Evolutionary conservation across 495 filamentous ascomycete genomes (phyloP).

Genomic region (Annulohypoxylon maeteangense): DNA sequence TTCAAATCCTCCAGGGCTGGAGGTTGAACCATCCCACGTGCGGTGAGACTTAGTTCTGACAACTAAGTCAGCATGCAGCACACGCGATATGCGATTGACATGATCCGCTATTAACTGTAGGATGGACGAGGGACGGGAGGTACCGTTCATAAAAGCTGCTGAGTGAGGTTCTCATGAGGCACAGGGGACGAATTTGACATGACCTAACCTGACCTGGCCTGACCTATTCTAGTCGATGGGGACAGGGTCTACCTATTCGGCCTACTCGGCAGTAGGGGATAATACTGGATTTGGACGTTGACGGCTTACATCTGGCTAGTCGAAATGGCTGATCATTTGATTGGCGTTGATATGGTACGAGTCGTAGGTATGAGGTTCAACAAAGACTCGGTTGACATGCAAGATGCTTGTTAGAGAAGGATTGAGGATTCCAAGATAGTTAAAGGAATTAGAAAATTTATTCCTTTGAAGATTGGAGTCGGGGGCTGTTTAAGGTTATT

Average conservation of each 20-base stretch:
- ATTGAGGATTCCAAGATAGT: slow-evolving; percentile 30
- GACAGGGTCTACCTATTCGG: slow-evolving; percentile 33
- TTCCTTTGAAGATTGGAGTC: slow-evolving; percentile 33
- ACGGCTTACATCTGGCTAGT: slow-evolving; percentile 3
- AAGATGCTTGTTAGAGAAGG: slow-evolving; percentile 20
- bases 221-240: slow-evolving; percentile 31
- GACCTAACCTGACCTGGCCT: slow-evolving; percentile 11
- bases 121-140: slow-evolving; percentile 25
- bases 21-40: slow-evolving; percentile 24
- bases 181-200: slow-evolving; percentile 1
- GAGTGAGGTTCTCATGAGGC: not conserved
- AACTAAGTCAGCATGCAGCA: slow-evolving; percentile 23
- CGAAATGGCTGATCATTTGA: not conserved
- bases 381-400: slow-evolving; percentile 16
- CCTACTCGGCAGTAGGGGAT: slow-evolving; percentile 29
- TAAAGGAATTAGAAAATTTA: slow-evolving; percentile 17
- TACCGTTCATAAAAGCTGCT: slow-evolving; percentile 10
- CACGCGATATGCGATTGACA: not conserved
- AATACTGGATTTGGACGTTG: slow-evolving; percentile 21
- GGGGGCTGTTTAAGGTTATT: slow-evolving; percentile 34
- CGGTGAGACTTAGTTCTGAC: slow-evolving; percentile 13
- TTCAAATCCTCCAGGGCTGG: slow-evolving; percentile 23
- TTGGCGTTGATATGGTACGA: not conserved
- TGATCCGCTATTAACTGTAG: slow-evolving; percentile 18
- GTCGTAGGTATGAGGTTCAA: slow-evolving; percentile 9